These are phyloP conservation scores for Sistotremastrum suecicum DNA, from an alignment of 768 basidiomycete species.

Conservation along the genomic window DNA sequence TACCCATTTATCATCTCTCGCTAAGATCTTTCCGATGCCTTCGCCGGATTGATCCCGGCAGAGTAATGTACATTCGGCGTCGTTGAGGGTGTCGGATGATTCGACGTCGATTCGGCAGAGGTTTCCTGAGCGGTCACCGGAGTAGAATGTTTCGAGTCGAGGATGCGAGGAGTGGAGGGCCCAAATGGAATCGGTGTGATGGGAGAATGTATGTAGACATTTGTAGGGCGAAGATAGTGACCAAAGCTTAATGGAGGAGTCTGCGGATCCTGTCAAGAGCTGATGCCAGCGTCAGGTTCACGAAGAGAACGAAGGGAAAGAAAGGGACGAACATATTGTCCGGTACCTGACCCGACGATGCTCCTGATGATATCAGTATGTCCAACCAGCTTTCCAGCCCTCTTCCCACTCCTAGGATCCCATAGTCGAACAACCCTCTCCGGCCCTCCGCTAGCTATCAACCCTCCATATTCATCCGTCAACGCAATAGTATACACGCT, in stretches of 20 bases:
- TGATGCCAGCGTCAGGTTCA: slow-evolving; percentile 14
- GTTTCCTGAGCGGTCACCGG: slow-evolving; percentile 83
- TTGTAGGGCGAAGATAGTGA: slow-evolving; percentile 70
- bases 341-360: slow-evolving; percentile 79
- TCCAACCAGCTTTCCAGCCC: slow-evolving; percentile 77
- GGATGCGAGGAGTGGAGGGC: slow-evolving; percentile 81
- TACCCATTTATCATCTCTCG: slow-evolving; percentile 68
- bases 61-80: slow-evolving; percentile 80
- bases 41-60: slow-evolving; percentile 56
- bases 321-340: slow-evolving; percentile 49
- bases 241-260: slow-evolving; percentile 89
- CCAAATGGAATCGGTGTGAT: slow-evolving; percentile 94
- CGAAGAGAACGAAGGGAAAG: slow-evolving; percentile 3
- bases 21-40: slow-evolving; percentile 72
- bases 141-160: slow-evolving; percentile 80
- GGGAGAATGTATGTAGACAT: slow-evolving; percentile 90
- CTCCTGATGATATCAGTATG: slow-evolving; percentile 96
- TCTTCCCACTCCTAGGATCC: slow-evolving; percentile 81
- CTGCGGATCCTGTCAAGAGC: slow-evolving; percentile 79
- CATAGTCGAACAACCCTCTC: slow-evolving; percentile 84
- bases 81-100: slow-evolving; percentile 61
- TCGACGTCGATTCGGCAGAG: slow-evolving; percentile 90
- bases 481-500: slow-evolving; percentile 62
- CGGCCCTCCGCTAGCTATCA: slow-evolving; percentile 81
- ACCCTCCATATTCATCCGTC: slow-evolving; percentile 63